Conservation (phyloP, 768 basidiomycete species). For the Rhizopogon vesiculosus region DNA sequence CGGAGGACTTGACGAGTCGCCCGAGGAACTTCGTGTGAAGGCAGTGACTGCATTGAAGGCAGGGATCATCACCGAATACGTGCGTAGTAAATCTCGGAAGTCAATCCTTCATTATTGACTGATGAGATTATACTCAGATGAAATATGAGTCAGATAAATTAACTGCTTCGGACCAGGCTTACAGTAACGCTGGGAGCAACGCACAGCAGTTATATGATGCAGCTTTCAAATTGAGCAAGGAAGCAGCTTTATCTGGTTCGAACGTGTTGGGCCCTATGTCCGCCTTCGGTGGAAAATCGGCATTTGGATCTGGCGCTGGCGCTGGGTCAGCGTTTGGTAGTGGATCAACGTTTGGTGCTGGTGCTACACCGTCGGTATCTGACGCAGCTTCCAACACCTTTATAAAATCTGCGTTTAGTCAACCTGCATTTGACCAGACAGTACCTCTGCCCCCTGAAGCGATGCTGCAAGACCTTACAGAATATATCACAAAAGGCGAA, state of each 20-base stretch:
- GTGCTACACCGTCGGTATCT: slow-evolving; percentile 26
- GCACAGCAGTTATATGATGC: slow-evolving; percentile 46
- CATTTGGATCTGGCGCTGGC: slow-evolving; percentile 13
- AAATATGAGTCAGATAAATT: slow-evolving; percentile 59
- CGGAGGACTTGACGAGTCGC: slow-evolving; percentile 62
- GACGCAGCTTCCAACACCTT: slow-evolving; percentile 22
- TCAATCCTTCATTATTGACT: neutral
- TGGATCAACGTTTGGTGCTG: slow-evolving; percentile 33
- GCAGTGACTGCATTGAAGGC: slow-evolving; percentile 51
- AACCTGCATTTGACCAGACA: slow-evolving; percentile 35
- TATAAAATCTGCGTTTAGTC: slow-evolving; percentile 28
- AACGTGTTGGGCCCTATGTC: slow-evolving; percentile 11
- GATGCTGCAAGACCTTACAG: no score
- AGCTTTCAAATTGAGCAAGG: slow-evolving; percentile 40
- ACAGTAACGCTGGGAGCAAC: slow-evolving; percentile 45
- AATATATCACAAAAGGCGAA: no score
- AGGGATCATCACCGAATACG: slow-evolving; percentile 63
- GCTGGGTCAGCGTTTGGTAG: slow-evolving; percentile 35
- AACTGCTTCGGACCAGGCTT: slow-evolving; percentile 46
- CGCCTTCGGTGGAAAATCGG: slow-evolving; percentile 15
- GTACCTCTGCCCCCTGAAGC: no score
- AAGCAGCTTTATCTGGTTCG: slow-evolving; percentile 10
- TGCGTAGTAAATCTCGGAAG: slow-evolving; percentile 30
- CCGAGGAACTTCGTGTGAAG: slow-evolving; percentile 73
- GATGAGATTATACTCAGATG: slow-evolving; percentile 25